Evolutionary conservation across 208 protist genomes (phyloP).

Genomic region (Polymyxa betae): DNA sequence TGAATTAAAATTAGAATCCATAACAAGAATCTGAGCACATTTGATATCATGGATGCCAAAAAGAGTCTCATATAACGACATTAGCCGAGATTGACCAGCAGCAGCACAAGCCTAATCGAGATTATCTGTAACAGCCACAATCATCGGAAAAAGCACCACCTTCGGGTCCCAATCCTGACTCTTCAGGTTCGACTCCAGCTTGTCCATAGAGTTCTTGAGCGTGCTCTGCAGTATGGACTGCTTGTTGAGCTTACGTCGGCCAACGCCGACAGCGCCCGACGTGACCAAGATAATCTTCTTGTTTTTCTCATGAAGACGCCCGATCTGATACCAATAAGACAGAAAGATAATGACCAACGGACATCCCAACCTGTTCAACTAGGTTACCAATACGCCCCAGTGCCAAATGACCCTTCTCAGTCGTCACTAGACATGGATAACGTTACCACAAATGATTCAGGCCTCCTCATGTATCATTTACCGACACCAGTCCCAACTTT

Average conservation of each 20-base stretch:
- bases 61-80: slow-evolving; percentile 75
- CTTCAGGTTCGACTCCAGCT: neutral
- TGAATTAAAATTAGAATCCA: slow-evolving; percentile 70
- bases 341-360: neutral
- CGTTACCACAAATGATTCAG: neutral
- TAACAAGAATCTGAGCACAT: slow-evolving; percentile 75
- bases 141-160: neutral
- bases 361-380: slow-evolving; percentile 68
- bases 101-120: slow-evolving; percentile 68
- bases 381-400: slow-evolving; percentile 73
- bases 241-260: slow-evolving; percentile 70
- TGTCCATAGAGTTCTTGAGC: neutral
- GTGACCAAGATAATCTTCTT: slow-evolving; percentile 81
- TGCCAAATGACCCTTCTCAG: slow-evolving; percentile 69
- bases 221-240: slow-evolving; percentile 55
- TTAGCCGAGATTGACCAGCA: slow-evolving; percentile 73
- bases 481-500: slow-evolving; percentile 50
- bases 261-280: slow-evolving; percentile 76
- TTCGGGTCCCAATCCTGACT: slow-evolving; percentile 49
- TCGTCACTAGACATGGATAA: slow-evolving; percentile 71
- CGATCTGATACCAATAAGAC: slow-evolving; percentile 59
- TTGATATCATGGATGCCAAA: slow-evolving; percentile 69
- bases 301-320: slow-evolving; percentile 65
- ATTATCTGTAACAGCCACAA: neutral
- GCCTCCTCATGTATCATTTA: neutral